Percentiles rank a stretch among this genome's conserved stretches.
These are phyloP conservation scores for Hsuehochloa calcarea DNA, from an alignment of 176 grass and related monocot species.

Conservation along the genomic window DNA sequence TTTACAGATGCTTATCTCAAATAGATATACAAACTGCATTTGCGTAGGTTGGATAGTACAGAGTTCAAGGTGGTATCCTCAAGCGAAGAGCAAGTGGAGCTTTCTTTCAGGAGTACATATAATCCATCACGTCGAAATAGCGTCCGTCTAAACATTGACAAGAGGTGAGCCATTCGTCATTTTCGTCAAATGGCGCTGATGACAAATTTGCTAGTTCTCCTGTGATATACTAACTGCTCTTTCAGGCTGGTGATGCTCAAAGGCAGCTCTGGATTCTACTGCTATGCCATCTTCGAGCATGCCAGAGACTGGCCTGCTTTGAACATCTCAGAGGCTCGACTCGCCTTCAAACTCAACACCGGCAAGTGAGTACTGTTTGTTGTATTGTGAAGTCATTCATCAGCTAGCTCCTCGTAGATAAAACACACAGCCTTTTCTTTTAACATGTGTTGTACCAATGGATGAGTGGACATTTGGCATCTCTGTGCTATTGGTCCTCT, in stretches of 20 bases:
- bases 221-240: neutral
- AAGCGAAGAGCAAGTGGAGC: constrained; percentile 54
- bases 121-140: constrained; percentile 31
- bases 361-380: constrained; percentile 33
- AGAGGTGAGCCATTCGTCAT: constrained; percentile 28
- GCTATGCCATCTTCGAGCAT: constrained; percentile 69
- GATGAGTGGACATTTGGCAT: too few species aligned
- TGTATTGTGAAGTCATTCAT: neutral
- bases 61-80: constrained; percentile 48
- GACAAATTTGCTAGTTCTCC: neutral
- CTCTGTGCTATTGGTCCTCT: neutral
- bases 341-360: constrained; percentile 53
- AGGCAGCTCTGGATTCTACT: constrained; percentile 77
- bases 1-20: neutral
- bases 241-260: constrained; percentile 59
- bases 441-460: too few species aligned
- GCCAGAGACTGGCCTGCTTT: constrained; percentile 29
- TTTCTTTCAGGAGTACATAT: constrained; percentile 74
- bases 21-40: neutral
- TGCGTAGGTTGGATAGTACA: constrained; percentile 49
- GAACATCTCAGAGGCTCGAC: constrained; percentile 34
- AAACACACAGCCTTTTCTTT: too few species aligned
- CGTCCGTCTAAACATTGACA: constrained; percentile 49
- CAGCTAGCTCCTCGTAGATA: neutral
- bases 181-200: neutral